Percentiles rank a stretch among this genome's conserved stretches.
Evolutionary conservation across 1,139 yeast species (phyloP).

Genomic region (Yamadazyma trypodendri): DNA sequence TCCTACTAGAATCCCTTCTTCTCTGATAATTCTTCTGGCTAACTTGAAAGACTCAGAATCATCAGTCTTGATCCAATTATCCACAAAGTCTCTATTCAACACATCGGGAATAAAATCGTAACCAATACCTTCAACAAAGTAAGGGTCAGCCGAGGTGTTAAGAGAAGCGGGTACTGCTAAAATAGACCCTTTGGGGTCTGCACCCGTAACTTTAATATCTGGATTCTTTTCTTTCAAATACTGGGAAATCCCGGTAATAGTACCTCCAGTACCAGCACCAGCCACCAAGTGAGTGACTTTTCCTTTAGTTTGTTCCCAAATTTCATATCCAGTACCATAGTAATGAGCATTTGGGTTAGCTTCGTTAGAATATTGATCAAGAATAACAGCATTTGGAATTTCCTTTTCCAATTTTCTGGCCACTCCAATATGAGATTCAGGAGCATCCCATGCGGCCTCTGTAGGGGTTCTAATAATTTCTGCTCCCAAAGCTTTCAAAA

Average conservation of each 20-base stretch:
- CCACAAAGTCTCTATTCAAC: slow-evolving; percentile 63
- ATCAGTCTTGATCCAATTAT: slow-evolving; percentile 84
- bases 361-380: slow-evolving; percentile 78
- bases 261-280: slow-evolving; percentile 92
- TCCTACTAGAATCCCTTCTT: slow-evolving; percentile 86
- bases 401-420: slow-evolving; percentile 80
- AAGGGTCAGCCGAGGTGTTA: slow-evolving; percentile 58
- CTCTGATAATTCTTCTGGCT: slow-evolving; percentile 79
- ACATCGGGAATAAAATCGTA: slow-evolving; percentile 88
- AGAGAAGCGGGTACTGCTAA: slow-evolving; percentile 79
- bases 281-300: slow-evolving; percentile 76
- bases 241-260: slow-evolving; percentile 73
- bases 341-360: slow-evolving; percentile 86
- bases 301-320: slow-evolving; percentile 79
- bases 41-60: slow-evolving; percentile 78
- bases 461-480: slow-evolving; percentile 91
- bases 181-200: slow-evolving; percentile 87
- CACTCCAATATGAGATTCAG: slow-evolving; percentile 89
- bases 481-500: slow-evolving; percentile 85
- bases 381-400: slow-evolving; percentile 80
- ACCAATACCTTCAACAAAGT: slow-evolving; percentile 90
- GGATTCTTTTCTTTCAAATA: slow-evolving; percentile 74
- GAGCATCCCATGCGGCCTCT: slow-evolving; percentile 92
- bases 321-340: slow-evolving; percentile 82
- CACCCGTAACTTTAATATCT: slow-evolving; percentile 65